phyloP scores from a whole-genome alignment of 2,329 filamentous ascomycete species.

The Penicillium sp. region DNA sequence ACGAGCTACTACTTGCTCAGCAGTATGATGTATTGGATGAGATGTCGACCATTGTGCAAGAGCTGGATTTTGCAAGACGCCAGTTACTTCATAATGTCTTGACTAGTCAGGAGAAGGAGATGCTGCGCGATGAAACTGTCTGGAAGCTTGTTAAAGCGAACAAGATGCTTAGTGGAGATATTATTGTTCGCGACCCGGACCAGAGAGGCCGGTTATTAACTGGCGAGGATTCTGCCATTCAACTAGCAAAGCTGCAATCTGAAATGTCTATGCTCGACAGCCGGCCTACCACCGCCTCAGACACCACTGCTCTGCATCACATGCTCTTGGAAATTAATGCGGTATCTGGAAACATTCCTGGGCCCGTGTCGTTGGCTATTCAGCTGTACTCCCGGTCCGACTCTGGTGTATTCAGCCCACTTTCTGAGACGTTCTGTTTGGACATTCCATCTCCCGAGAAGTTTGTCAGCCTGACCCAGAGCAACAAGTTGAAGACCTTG shows the following conservation, averaged over 20 bases:
- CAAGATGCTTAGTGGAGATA: conserved; percentile 88
- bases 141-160: conserved; percentile 95
- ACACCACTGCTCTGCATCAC: conserved; percentile 71
- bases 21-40: conserved; percentile 80
- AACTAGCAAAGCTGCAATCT: conserved; percentile 87
- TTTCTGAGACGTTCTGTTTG: conserved; percentile 82
- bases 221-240: conserved; percentile 87
- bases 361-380: conserved; percentile 72
- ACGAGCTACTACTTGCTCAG: conserved; percentile 80
- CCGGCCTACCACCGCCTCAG: conserved; percentile 67
- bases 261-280: conserved; percentile 92
- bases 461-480: conserved; percentile 64
- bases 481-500: conserved; percentile 74
- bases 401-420: conserved; percentile 61
- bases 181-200: conserved; percentile 88
- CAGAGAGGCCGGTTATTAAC: conserved; percentile 84
- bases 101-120: conserved; percentile 78
- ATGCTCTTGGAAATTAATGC: conserved; percentile 83
- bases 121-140: conserved; percentile 81
- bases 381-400: conserved; percentile 73
- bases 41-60: conserved; percentile 75
- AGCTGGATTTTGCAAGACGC: conserved; percentile 80
- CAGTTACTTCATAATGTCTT: conserved; percentile 94
- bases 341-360: conserved; percentile 73
- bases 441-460: conserved; percentile 74